Conservation (phyloP, 2,329 filamentous ascomycete genomes). For the Curvularia lunata region DNA sequence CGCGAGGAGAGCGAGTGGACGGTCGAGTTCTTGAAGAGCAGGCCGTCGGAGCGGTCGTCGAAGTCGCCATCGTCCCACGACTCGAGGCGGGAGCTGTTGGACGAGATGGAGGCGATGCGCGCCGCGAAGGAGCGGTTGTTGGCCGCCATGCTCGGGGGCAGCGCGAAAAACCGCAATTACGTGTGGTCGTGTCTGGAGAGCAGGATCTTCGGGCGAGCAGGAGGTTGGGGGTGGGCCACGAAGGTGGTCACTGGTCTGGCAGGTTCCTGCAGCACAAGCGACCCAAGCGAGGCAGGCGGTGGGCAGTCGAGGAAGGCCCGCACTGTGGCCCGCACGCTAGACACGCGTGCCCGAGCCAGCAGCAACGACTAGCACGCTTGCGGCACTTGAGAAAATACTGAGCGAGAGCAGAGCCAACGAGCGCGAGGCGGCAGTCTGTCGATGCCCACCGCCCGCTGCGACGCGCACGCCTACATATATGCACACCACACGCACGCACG, state of each 20-base stretch:
- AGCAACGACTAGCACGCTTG: neutral
- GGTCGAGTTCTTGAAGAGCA: conserved; percentile 75
- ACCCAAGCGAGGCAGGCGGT: conserved; percentile 17
- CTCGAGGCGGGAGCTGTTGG: conserved; percentile 64
- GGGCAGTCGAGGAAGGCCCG: conserved; percentile 10
- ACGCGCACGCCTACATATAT: neutral
- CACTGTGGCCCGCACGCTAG: conserved; percentile 10
- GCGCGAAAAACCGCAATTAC: conserved; percentile 25
- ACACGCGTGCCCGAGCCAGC: conserved; percentile 5
- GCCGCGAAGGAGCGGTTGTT: conserved; percentile 47
- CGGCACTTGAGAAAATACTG: neutral
- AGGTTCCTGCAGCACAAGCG: conserved; percentile 15
- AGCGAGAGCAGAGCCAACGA: neutral
- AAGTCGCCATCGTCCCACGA: conserved; percentile 66
- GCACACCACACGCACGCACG: too few relatives aligned
- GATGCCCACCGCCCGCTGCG: too few relatives aligned
- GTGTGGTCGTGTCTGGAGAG: conserved; percentile 19
- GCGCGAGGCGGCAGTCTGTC: neutral
- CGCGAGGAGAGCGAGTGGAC: conserved; percentile 79
- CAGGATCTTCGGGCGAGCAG: conserved; percentile 16
- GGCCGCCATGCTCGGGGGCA: conserved; percentile 36
- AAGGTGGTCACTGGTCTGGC: conserved; percentile 16
- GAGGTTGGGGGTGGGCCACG: conserved; percentile 16
- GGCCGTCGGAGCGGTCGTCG: conserved; percentile 57
- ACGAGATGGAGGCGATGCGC: conserved; percentile 60